A percentile compares a stretch with the other conserved stretches of the same genome.
These are phyloP conservation scores for Kwoniella shandongensis DNA, from an alignment of 768 basidiomycete species.

Conservation along the genomic window DNA sequence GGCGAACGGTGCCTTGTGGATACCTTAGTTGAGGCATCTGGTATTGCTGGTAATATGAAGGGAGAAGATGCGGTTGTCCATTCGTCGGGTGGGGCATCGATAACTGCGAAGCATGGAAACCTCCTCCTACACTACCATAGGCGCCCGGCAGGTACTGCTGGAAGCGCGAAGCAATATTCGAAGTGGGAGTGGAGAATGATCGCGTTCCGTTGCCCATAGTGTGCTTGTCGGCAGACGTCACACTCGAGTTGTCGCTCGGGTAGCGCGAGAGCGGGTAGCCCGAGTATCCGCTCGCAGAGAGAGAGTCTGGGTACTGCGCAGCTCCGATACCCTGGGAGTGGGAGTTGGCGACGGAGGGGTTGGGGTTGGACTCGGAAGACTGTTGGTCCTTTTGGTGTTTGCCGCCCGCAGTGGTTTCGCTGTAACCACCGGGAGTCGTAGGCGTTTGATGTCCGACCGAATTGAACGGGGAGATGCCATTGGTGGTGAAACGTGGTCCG, in stretches of 20 bases:
- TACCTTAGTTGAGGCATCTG: not conserved
- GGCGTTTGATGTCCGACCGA: constrained; percentile 8
- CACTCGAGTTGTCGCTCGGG: constrained; percentile 23
- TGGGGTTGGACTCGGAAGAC: constrained; percentile 1
- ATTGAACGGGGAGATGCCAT: constrained; percentile 6
- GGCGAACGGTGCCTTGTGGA: not conserved
- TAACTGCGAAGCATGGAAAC: constrained; percentile 36
- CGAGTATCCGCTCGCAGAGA: constrained; percentile 8
- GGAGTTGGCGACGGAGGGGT: constrained; percentile 7
- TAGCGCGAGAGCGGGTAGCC: constrained; percentile 27
- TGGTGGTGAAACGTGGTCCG: constrained; percentile 3
- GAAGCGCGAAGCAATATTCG: constrained; percentile 12
- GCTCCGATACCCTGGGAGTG: constrained; percentile 12
- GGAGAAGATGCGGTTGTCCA: constrained; percentile 23
- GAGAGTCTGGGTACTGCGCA: constrained; percentile 19
- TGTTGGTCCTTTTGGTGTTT: constrained; percentile 3
- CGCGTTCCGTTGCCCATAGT: not conserved
- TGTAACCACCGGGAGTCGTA: not conserved
- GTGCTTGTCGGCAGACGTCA: constrained; percentile 15
- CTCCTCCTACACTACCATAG: constrained; percentile 33
- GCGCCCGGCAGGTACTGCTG: constrained; percentile 16
- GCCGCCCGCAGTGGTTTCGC: not conserved
- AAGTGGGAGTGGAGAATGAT: constrained; percentile 28
- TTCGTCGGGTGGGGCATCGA: constrained; percentile 24
- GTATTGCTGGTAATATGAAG: constrained; percentile 23